Conservation (phyloP, 306 rosid species). For the Senna tora region DNA sequence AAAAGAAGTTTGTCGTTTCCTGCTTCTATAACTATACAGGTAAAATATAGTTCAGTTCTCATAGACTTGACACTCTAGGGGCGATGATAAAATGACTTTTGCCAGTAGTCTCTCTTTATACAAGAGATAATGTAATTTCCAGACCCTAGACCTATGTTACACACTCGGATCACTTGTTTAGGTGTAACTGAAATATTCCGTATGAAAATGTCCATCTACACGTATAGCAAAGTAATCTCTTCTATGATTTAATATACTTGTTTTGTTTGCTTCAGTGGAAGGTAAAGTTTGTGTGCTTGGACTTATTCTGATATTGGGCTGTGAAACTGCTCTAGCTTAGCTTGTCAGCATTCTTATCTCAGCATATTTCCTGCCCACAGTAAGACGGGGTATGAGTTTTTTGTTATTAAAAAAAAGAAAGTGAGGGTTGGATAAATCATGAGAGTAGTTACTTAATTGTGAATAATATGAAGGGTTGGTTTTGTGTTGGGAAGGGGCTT, state of each 20-base stretch:
- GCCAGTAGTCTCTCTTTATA: neutral
- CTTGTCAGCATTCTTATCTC: neutral
- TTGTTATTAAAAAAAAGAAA: too few relatives aligned
- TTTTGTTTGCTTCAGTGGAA: neutral
- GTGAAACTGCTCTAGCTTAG: conserved; percentile 10
- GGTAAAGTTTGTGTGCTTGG: conserved; percentile 7
- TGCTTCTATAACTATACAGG: conserved; percentile 13
- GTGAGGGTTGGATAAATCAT: neutral
- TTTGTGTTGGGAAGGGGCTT: conserved; percentile 20
- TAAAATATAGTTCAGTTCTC: conserved; percentile 23
- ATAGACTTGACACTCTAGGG: conserved; percentile 2
- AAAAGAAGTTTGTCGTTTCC: neutral
- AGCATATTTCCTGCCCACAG: neutral
- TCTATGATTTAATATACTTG: neutral
- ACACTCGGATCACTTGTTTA: conserved; percentile 1
- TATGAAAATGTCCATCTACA: conserved; percentile 27
- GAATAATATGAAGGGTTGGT: conserved; percentile 13
- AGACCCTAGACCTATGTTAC: conserved; percentile 22
- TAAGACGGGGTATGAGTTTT: neutral
- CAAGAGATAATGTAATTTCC: conserved; percentile 19
- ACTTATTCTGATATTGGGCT: conserved; percentile 15
- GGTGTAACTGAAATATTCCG: conserved; percentile 32
- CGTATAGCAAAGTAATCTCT: conserved; percentile 32
- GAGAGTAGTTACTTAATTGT: neutral
- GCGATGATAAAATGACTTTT: neutral